phyloP scores from a whole-genome alignment of 257 asterid genomes.

The Petunia secreta region DNA sequence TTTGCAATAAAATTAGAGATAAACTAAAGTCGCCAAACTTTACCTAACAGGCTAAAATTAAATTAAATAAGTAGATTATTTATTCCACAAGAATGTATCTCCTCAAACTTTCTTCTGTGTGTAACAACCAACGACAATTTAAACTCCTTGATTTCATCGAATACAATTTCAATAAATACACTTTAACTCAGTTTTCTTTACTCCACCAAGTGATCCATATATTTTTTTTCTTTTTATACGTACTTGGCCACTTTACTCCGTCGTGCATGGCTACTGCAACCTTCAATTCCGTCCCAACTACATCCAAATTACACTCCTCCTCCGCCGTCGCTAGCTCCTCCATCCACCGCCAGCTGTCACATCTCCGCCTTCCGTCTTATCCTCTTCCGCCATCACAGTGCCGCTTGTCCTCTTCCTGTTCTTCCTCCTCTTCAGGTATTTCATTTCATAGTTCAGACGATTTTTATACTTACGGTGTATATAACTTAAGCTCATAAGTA shows the following conservation, averaged over 20 bases:
- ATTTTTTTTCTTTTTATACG: not conserved
- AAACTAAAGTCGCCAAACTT: too few relatives aligned
- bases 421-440: constrained; percentile 21
- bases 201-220: not conserved
- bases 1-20: too few relatives aligned
- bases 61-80: too few relatives aligned
- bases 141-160: constrained; percentile 10
- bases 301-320: constrained; percentile 22
- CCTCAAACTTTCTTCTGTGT: not conserved
- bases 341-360: constrained; percentile 14
- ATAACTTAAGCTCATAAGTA: too few relatives aligned
- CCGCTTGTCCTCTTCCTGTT: constrained; percentile 30
- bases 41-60: too few relatives aligned
- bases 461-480: not conserved
- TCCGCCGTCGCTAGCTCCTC: constrained; percentile 15
- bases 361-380: constrained; percentile 23
- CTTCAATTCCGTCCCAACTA: constrained; percentile 29
- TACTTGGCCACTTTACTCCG: constrained; percentile 16
- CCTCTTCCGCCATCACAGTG: constrained; percentile 18
- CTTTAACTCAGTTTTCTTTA: too few relatives aligned
- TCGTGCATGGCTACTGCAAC: constrained; percentile 10
- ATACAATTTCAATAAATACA: not conserved
- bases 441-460: not conserved
- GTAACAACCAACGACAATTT: not conserved
- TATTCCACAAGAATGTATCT: too few relatives aligned